phyloP scores from a whole-genome alignment of 129 eudicot species.

The Ambrosia trifida region DNA sequence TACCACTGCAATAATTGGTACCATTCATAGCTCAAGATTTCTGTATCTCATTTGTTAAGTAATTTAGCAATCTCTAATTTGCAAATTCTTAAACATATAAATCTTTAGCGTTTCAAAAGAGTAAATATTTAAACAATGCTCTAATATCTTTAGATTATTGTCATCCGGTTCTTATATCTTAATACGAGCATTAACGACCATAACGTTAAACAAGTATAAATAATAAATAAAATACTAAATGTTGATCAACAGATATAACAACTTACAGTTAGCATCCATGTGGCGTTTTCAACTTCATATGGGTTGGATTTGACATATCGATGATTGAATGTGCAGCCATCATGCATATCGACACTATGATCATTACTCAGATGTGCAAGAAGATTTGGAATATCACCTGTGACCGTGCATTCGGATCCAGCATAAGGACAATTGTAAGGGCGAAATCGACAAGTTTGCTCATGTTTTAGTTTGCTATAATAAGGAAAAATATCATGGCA shows the following conservation, averaged over 20 bases:
- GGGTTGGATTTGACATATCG: slow-evolving; percentile 52
- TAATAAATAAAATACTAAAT: background rate
- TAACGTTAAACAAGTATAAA: background rate
- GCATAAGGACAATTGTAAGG: slow-evolving; percentile 52
- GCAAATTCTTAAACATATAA: too few species aligned
- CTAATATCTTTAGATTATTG: background rate
- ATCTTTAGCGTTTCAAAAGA: too few species aligned
- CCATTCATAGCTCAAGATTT: too few species aligned
- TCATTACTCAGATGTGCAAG: slow-evolving; percentile 46
- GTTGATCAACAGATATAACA: background rate
- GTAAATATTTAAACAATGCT: background rate
- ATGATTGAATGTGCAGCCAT: slow-evolving; percentile 52
- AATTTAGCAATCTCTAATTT: too few species aligned
- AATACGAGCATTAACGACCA: background rate
- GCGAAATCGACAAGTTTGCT: slow-evolving; percentile 43
- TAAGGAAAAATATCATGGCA: slow-evolving; percentile 48
- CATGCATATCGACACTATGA: slow-evolving; percentile 50
- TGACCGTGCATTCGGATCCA: slow-evolving; percentile 44
- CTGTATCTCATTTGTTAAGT: too few species aligned
- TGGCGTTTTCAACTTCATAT: slow-evolving; percentile 50
- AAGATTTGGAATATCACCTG: slow-evolving; percentile 42
- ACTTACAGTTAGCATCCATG: slow-evolving; percentile 55
- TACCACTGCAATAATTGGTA: too few species aligned
- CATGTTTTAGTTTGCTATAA: slow-evolving; percentile 39
- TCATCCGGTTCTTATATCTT: background rate